Conservation (phyloP, 108 stramenopile species). For the Nitzschia sp. region DNA sequence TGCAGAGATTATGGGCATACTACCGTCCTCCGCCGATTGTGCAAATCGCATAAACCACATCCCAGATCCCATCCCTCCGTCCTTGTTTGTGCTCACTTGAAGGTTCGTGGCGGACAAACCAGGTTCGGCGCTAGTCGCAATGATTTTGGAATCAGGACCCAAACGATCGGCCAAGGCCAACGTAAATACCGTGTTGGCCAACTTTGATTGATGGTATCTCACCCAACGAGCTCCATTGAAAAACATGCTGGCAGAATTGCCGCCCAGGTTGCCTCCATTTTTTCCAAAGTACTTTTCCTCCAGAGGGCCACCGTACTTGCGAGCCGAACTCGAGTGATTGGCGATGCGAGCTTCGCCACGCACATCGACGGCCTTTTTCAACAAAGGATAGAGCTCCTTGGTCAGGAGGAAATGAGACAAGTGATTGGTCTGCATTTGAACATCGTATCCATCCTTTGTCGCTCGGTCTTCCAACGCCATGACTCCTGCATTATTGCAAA, state of each 20-base stretch:
- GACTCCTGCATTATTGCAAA: conserved; percentile 67
- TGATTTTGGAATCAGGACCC: conserved; percentile 28
- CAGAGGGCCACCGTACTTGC: conserved; percentile 20
- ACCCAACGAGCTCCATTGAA: conserved; percentile 35
- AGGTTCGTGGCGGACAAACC: conserved; percentile 24
- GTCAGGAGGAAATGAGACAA: conserved; percentile 66
- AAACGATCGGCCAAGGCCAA: conserved; percentile 45
- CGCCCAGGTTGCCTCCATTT: conserved; percentile 50
- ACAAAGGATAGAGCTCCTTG: conserved; percentile 44
- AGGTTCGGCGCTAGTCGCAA: conserved; percentile 22
- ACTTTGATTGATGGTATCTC: conserved; percentile 60
- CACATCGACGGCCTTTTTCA: conserved; percentile 37
- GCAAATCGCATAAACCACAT: conserved; percentile 21
- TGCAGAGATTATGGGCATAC: conserved; percentile 32
- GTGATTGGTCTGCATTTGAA: conserved; percentile 64
- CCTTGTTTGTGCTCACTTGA: conserved; percentile 1
- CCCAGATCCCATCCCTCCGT: conserved; percentile 10
- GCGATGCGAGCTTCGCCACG: conserved; percentile 54
- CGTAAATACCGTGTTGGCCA: conserved; percentile 64
- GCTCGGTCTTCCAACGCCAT: conserved; percentile 48
- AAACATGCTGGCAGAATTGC: conserved; percentile 29
- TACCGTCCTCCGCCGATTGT: conserved; percentile 29
- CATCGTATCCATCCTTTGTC: conserved; percentile 65
- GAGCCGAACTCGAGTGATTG: conserved; percentile 37
- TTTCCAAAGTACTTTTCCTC: conserved; percentile 54